Percentiles rank a stretch among this genome's conserved stretches.
These are phyloP conservation scores for Saussurea involucrata DNA, from an alignment of 129 eudicot species.

Conservation along the genomic window DNA sequence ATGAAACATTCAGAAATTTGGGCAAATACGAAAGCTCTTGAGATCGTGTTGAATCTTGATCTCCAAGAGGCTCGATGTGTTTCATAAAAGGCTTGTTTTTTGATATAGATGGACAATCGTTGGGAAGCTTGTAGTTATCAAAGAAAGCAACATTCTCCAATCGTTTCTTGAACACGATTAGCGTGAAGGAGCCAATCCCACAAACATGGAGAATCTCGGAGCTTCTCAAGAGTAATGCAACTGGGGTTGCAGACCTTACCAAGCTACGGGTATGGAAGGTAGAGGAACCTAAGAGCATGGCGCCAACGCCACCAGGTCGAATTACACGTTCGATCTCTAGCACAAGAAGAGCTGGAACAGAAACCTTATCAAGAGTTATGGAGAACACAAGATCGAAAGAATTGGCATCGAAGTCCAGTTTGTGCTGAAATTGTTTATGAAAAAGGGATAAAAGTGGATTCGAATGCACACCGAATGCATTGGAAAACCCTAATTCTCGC, in stretches of 20 bases:
- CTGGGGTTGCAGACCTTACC: conserved; percentile 67
- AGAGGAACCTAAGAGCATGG: conserved; percentile 53
- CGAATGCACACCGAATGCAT: conserved; percentile 44
- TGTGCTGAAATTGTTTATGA: conserved; percentile 51
- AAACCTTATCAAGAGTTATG: conserved; percentile 53
- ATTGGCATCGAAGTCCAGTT: conserved; percentile 54
- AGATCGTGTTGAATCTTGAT: conserved; percentile 7
- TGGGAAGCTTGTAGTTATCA: conserved; percentile 54
- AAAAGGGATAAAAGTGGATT: conserved; percentile 59
- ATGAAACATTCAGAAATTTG: conserved; percentile 45
- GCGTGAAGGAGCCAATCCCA: conserved; percentile 40
- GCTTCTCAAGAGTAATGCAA: conserved; percentile 63
- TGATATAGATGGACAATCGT: conserved; percentile 58
- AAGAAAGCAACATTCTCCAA: conserved; percentile 34
- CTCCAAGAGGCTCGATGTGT: conserved; percentile 57
- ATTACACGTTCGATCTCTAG: conserved; percentile 81
- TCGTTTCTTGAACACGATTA: conserved; percentile 56
- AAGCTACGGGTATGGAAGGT: conserved; percentile 44
- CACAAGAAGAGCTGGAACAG: conserved; percentile 81
- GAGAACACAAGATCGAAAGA: conserved; percentile 71
- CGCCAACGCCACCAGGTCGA: conserved; percentile 84
- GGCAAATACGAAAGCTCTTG: conserved; percentile 49
- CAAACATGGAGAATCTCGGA: conserved; percentile 68
- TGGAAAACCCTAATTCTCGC: conserved; percentile 49
- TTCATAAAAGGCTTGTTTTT: conserved; percentile 65